A percentile compares a stretch with the other conserved stretches of the same genome.
phyloP scores from a whole-genome alignment of 2,329 filamentous ascomycete genomes.

The Sclerotinia spermophila region DNA sequence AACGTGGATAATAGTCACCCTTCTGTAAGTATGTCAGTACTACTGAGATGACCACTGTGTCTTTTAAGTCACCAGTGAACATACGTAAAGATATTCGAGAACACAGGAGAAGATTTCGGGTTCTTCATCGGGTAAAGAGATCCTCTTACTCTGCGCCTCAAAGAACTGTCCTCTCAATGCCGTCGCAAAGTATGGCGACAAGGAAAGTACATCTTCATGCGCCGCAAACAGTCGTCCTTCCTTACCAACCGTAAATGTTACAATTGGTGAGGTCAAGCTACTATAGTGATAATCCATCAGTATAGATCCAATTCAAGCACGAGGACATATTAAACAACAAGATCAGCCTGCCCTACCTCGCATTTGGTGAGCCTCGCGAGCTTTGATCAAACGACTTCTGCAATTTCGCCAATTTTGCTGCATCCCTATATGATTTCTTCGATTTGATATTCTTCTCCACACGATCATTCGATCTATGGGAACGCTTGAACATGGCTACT shows the following conservation, averaged over 20 bases:
- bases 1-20: conserved; percentile 63
- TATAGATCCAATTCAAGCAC: not conserved
- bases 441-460: conserved; percentile 84
- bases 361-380: conserved; percentile 48
- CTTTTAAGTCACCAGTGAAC: conserved; percentile 17
- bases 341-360: conserved; percentile 40
- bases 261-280: conserved; percentile 61
- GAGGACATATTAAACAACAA: conserved; percentile 10
- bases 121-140: conserved; percentile 71
- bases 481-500: conserved; percentile 84
- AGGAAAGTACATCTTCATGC: conserved; percentile 85
- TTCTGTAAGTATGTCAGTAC: conserved; percentile 27
- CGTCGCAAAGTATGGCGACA: conserved; percentile 79
- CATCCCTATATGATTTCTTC: conserved; percentile 75
- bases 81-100: conserved; percentile 84
- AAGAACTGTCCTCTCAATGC: conserved; percentile 69
- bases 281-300: conserved; percentile 27
- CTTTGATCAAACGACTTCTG: conserved; percentile 71
- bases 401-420: conserved; percentile 78
- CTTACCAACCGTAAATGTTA: conserved; percentile 78
- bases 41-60: not conserved
- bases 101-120: conserved; percentile 90
- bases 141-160: conserved; percentile 73
- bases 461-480: conserved; percentile 78
- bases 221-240: conserved; percentile 91